phyloP scores from a whole-genome alignment of 768 basidiomycete genomes.

The Tricholoma sp. region DNA sequence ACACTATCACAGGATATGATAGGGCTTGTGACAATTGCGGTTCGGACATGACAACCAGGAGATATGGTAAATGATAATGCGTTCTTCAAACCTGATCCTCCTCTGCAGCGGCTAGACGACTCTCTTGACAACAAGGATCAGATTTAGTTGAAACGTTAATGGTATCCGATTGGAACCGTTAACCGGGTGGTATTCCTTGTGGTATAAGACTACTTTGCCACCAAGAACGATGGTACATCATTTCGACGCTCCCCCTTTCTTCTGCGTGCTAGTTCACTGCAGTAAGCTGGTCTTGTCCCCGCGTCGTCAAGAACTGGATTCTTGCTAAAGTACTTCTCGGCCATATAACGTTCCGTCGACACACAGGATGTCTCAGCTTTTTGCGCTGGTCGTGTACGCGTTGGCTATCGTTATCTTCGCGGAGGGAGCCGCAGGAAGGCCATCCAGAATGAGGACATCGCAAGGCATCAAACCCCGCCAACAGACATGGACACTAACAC shows the following conservation, averaged over 20 bases:
- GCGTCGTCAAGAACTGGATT: neutral
- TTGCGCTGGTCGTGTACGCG: neutral
- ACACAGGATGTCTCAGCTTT: constrained; percentile 1
- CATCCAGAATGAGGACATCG: neutral
- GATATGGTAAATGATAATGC: too few relatives aligned
- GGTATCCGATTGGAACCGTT: neutral
- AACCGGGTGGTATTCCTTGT: neutral
- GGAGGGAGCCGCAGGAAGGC: neutral
- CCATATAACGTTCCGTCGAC: neutral
- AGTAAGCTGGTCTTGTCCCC: neutral
- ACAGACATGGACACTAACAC: neutral
- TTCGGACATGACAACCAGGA: too few relatives aligned
- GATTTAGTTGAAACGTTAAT: neutral
- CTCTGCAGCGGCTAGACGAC: too few relatives aligned
- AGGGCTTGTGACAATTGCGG: too few relatives aligned
- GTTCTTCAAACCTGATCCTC: too few relatives aligned
- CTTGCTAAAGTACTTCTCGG: neutral
- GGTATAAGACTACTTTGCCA: neutral
- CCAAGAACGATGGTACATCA: neutral
- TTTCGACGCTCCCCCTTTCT: neutral
- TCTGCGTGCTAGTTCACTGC: neutral
- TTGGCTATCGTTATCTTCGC: neutral
- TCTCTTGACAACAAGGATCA: neutral
- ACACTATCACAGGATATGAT: too few relatives aligned
- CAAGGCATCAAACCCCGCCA: neutral